Evolutionary conservation across 306 rosid species (phyloP), one percentile per base, ranked within the genome.

Genomic region (Quercus alba): DNA sequence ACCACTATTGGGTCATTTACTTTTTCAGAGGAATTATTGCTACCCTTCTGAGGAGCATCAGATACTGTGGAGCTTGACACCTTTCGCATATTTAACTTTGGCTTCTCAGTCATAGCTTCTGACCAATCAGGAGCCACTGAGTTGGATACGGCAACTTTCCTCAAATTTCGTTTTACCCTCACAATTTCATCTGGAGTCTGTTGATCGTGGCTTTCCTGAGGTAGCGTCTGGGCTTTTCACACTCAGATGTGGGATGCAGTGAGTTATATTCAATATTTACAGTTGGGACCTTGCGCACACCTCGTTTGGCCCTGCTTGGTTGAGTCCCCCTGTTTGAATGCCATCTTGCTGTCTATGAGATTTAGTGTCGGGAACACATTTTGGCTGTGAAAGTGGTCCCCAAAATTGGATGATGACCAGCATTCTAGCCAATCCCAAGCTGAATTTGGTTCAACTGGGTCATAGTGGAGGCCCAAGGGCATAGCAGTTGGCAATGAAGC

Each of bases 371-470:
- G 14, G 71, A 66, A 69, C 77, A 78, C 69, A 69, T 25, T 84
- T 62, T 19, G 31, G 69, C 44, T 74, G 67, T 72, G 87, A 73
- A 70, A 66, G 44, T 78, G 87, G 86, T 74, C 67, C 87, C 90
- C 90, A 87, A 78, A 86, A 87, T 77, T 71, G 81, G 85, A 84
- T 69, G 26, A 69, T 15, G 94, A 82, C 90, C 94, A 90, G 19
- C 80, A 78, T 64, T 84, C 87, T 72, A 90, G 87, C 90, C 91
- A 90, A 21, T 70, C 77, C 84, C 75, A 62, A 77, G 77, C 76
- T 54, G 80, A 33, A 80, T 74, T 84, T 66, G 90, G 78, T 46
- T 85, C 87, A 23, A 12, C 80, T 69, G 77, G 81, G 81, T 81
- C 85, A 77, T 59, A 44, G 33, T 58, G 76, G 79, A 84, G 82